Percentiles rank a stretch among this genome's conserved stretches.
Evolutionary conservation across 495 filamentous ascomycete species (phyloP).

Genomic region (Hyaloscypha hepaticicola): DNA sequence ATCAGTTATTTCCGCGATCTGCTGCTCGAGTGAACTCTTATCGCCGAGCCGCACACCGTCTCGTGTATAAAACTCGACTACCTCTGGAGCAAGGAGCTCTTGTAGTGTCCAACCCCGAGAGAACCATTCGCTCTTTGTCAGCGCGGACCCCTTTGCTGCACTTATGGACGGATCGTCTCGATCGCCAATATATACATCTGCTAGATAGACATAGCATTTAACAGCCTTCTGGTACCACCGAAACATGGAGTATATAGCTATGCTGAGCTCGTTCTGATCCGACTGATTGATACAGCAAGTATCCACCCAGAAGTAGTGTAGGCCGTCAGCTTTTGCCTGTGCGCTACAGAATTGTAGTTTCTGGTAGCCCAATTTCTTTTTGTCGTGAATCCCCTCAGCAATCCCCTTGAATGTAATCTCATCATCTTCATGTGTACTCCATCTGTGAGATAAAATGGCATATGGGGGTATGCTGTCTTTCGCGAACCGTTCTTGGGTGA

Average conservation of each 20-base stretch:
- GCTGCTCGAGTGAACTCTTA: constrained; percentile 2
- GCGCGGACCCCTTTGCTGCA: constrained; percentile 5
- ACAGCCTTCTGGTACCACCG: constrained; percentile 27
- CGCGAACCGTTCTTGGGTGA: constrained; percentile 10
- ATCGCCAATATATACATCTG: constrained; percentile 17
- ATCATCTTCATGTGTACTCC: constrained; percentile 27
- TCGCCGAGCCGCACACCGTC: constrained; percentile 20
- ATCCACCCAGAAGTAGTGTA: constrained; percentile 22
- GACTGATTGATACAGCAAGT: constrained; percentile 35
- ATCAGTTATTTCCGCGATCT: constrained; percentile 7
- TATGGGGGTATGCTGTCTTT: constrained; percentile 25
- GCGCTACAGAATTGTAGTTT: constrained; percentile 31
- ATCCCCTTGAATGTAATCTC: constrained; percentile 34
- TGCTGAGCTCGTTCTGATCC: constrained; percentile 36
- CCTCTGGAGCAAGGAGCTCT: constrained; percentile 32
- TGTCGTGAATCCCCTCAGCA: not conserved
- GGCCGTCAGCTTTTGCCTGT: constrained; percentile 29
- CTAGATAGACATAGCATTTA: constrained; percentile 27
- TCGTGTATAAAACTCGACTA: constrained; percentile 29
- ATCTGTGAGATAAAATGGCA: constrained; percentile 31
- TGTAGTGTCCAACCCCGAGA: constrained; percentile 16
- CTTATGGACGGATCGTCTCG: not conserved
- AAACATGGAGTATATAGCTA: constrained; percentile 43
- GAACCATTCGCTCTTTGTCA: constrained; percentile 16
- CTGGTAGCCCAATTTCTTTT: constrained; percentile 30